Base-by-base conservation (phyloP, 768 basidiomycete genomes). In the Galerina marginata region DNA sequence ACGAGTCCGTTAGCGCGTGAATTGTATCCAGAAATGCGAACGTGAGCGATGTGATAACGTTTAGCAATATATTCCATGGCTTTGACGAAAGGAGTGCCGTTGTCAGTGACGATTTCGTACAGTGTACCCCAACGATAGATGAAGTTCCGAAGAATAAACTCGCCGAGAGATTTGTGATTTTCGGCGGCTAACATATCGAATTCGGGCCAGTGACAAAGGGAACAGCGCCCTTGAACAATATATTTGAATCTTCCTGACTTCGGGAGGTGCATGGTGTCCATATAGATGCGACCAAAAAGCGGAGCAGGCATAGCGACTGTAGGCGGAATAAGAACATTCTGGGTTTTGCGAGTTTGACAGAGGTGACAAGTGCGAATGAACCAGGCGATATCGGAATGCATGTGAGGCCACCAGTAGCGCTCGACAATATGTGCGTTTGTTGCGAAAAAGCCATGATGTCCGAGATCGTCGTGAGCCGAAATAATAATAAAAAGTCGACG, bases 231-330 rank as follows among this genome's bases (percentile, higher is more conserved):
- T 48, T 79, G 79, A 0, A 82, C 61, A 14, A 82, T 59, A 36
- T 75, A 76, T 6, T 60, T 62, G 60, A 60, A 79, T 0, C 77
- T 70, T 2, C 67, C 66, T 0, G 76, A 68, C 0, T 51, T 58
- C 0, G 75, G 79, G 65, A 83, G 73, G 49, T 71, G 65, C 78
- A 83, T 81, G 0, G 75, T 73, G 62, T 83, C 75, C 7, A 78
- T 65, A 40, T 81, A 73, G 0, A 74, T 69, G 37, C 77, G 76
- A 10, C 62, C n/a, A 56, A 78, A 81, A 0, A 77, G 53, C 6
- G 67, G 56, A 0, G 68, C 63, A 2, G 74, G 72, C 1, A 57
- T 42, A 4, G 72, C 54, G 4, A 74, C 67, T 0, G 61, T 62
- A 0, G 69, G 69, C 1, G 68, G 74, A 3, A 72, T 67, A 11